Base-by-base conservation (phyloP, 2,329 filamentous ascomycete species). In the Neonectria sp. region DNA sequence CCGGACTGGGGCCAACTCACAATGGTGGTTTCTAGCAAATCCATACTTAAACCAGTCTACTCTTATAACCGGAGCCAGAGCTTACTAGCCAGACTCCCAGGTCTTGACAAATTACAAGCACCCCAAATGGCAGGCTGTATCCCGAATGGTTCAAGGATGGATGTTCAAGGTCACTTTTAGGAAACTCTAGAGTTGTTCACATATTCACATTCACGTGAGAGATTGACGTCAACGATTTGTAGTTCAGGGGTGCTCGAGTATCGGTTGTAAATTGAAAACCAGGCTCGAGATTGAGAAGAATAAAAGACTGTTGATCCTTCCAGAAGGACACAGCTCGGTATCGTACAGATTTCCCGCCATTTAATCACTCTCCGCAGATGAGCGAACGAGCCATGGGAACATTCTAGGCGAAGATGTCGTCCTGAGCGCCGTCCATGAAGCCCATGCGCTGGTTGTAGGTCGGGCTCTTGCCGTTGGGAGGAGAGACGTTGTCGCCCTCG, bases 371-470 rank as follows among this genome's bases (percentile, higher is more conserved):
- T n/a, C 13, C 21, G 3, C 11, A 17, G 27, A 24, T 4, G 12
- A 2, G 11, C 17, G 4, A 15, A 21, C 12, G 7, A 29, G 8
- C 17, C 69, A 72, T n/a, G 60, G 15, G 2, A 67, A n/a, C 37
- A 3, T 2, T n/a, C 40, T 45, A 29, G 2, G 52, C 64, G 51
- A 76, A 76, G 35, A 80, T 79, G 21, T 81, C 78, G 8, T 77
- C 76, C 53, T 80, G 78, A 7, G 76, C 74, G 25, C 78, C 78
- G 6, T 77, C 71, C 62, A 71, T 68, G 65, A 77, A 81, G 0
- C 79, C 78, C 77, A 79, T 80, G 33, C 75, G 76, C 67, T 72
- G 65, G 65, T 79, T 80, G 46, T 80, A 81, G 3, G 75, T 77
- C 0, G 78, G 78, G 1, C 75, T 73, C 53, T 75, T 71, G 5